A percentile compares a stretch with the other conserved stretches of the same genome.
Evolutionary conservation across 805 yeast genomes (phyloP).

Genomic region (Sungouiella blattae): DNA sequence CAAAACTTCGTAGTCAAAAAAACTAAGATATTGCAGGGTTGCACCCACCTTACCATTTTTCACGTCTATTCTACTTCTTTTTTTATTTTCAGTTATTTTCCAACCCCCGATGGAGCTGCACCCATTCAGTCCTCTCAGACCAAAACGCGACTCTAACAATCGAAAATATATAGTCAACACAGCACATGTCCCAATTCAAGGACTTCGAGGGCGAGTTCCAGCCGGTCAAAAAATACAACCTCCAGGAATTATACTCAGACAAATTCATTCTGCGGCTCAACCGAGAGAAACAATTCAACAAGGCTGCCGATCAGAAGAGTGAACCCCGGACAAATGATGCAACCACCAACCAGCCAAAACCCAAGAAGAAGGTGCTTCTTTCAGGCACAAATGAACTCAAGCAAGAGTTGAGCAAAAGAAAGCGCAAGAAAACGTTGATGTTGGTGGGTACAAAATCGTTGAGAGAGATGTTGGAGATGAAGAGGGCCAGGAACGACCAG

Average conservation of each 20-base stretch:
- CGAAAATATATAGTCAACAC: too few relatives aligned
- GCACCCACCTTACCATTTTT: too few relatives aligned
- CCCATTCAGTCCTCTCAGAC: too few relatives aligned
- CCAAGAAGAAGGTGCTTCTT: background rate
- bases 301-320: background rate
- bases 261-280: constrained; percentile 17
- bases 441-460: constrained; percentile 1
- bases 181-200: constrained; percentile 11
- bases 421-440: background rate
- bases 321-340: background rate
- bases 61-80: too few relatives aligned
- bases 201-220: constrained; percentile 31
- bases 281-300: constrained; percentile 6
- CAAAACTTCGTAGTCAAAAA: too few relatives aligned
- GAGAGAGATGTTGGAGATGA: background rate
- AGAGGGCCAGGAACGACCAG: too few relatives aligned
- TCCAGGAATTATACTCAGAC: constrained; percentile 16
- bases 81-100: too few relatives aligned
- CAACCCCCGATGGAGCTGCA: too few relatives aligned
- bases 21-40: too few relatives aligned
- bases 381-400: constrained; percentile 6
- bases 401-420: constrained; percentile 4
- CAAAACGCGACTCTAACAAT: background rate
- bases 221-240: constrained; percentile 22
- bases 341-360: background rate